A percentile compares a stretch with the other conserved stretches of the same genome.
phyloP scores from a whole-genome alignment of 1,139 yeast species.

The Lodderomyces theae region DNA sequence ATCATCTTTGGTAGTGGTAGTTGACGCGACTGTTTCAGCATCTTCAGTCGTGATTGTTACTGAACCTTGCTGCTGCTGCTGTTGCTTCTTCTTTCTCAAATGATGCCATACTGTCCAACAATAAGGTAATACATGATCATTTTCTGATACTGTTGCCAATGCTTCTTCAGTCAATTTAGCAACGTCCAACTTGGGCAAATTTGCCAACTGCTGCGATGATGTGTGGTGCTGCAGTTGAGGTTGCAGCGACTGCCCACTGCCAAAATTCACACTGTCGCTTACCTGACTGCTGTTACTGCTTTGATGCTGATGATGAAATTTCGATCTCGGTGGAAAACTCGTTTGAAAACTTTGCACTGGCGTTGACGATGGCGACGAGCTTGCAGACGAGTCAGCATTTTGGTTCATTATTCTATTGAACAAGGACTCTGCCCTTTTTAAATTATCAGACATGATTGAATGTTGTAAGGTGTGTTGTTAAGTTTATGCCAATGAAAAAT shows the following conservation, averaged over 20 bases:
- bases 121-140: conserved; percentile 44
- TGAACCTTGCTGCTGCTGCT: conserved; percentile 4
- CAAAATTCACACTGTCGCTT: neutral
- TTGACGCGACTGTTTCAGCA: conserved; percentile 6
- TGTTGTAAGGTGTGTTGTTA: too few species aligned
- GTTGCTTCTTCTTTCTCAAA: conserved; percentile 29
- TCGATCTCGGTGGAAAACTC: neutral
- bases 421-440: conserved; percentile 49
- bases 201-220: conserved; percentile 17
- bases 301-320: neutral
- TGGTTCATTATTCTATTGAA: conserved; percentile 51
- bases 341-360: conserved; percentile 9
- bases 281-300: neutral
- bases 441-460: conserved; percentile 42
- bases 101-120: conserved; percentile 54
- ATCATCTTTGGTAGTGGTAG: too few species aligned
- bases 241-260: neutral
- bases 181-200: conserved; percentile 38
- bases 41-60: neutral
- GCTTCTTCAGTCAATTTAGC: conserved; percentile 33
- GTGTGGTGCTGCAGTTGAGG: neutral
- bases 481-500: too few species aligned
- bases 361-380: conserved; percentile 8
- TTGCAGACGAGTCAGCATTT: conserved; percentile 16
- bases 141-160: conserved; percentile 25